Percentiles rank a stretch among this genome's conserved stretches.
phyloP scores from a whole-genome alignment of 1,284 basidiomycete species.

The Cutaneotrichosporon curvatum region DNA sequence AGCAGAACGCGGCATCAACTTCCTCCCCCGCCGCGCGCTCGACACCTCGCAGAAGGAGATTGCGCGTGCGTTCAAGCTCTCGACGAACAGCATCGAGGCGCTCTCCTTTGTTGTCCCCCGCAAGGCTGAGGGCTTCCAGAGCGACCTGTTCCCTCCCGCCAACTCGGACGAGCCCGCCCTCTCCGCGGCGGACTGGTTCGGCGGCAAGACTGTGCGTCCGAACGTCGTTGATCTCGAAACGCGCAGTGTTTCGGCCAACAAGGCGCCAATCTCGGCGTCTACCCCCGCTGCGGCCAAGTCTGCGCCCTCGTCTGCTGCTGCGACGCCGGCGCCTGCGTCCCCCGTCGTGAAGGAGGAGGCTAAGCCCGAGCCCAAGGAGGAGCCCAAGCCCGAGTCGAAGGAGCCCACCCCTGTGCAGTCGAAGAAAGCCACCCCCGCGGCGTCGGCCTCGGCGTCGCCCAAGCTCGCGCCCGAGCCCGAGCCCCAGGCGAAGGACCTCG shows the following conservation, averaged over 20 bases:
- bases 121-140: slow-evolving; percentile 51
- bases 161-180: slow-evolving; percentile 73
- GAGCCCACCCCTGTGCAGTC: not conserved
- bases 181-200: slow-evolving; percentile 75
- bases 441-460: not conserved
- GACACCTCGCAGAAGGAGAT: slow-evolving; percentile 90
- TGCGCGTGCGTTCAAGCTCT: slow-evolving; percentile 87
- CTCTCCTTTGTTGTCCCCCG: slow-evolving; percentile 90
- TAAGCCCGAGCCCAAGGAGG: slow-evolving; percentile 12
- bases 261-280: slow-evolving; percentile 43
- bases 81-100: slow-evolving; percentile 68
- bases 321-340: not conserved
- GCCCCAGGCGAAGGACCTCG: slow-evolving; percentile 27
- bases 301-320: slow-evolving; percentile 5
- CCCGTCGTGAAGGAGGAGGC: slow-evolving; percentile 10
- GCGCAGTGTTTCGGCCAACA: slow-evolving; percentile 37
- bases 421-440: not conserved
- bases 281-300: slow-evolving; percentile 15
- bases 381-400: slow-evolving; percentile 12
- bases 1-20: slow-evolving; percentile 84
- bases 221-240: slow-evolving; percentile 57
- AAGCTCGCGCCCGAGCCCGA: slow-evolving; percentile 14
- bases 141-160: slow-evolving; percentile 80
- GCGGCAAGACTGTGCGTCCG: slow-evolving; percentile 64
- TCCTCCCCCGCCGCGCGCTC: slow-evolving; percentile 83